phyloP scores from a whole-genome alignment of 1,139 yeast genomes.

The Suzukiozyma palmioleophila region DNA sequence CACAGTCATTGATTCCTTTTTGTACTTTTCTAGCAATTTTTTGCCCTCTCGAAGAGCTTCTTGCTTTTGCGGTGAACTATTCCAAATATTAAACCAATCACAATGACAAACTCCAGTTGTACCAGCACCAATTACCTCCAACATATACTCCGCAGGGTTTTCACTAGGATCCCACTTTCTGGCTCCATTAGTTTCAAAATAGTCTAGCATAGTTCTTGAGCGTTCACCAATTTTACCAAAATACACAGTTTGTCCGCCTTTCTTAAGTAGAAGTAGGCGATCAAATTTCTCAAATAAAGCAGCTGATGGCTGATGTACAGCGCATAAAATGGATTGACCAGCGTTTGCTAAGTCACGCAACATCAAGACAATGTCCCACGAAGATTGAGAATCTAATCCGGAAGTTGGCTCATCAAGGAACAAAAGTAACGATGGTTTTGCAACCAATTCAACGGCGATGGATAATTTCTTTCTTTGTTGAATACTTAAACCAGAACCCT shows the following conservation, averaged over 20 bases:
- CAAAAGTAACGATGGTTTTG: slow-evolving; percentile 66
- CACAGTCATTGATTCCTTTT: slow-evolving; percentile 5
- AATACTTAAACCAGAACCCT: slow-evolving; percentile 61
- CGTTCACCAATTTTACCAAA: slow-evolving; percentile 72
- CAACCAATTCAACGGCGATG: slow-evolving; percentile 83
- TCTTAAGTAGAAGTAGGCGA: slow-evolving; percentile 63
- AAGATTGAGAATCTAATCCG: slow-evolving; percentile 90
- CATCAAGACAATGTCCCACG: slow-evolving; percentile 85
- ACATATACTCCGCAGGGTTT: slow-evolving; percentile 60
- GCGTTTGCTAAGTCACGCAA: slow-evolving; percentile 52
- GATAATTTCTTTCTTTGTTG: slow-evolving; percentile 88
- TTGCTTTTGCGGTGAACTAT: slow-evolving; percentile 27
- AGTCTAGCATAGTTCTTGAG: slow-evolving; percentile 53
- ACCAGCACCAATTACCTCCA: slow-evolving; percentile 57
- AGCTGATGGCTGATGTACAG: slow-evolving; percentile 79
- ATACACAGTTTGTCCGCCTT: slow-evolving; percentile 79
- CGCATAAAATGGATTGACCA: slow-evolving; percentile 70
- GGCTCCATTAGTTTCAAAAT: slow-evolving; percentile 68
- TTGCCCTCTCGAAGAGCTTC: slow-evolving; percentile 15
- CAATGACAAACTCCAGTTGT: slow-evolving; percentile 48
- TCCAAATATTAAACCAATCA: slow-evolving; percentile 49
- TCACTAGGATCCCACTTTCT: slow-evolving; percentile 56
- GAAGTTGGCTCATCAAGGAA: slow-evolving; percentile 91
- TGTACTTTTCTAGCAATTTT: slow-evolving; percentile 15
- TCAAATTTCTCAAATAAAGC: slow-evolving; percentile 68